These are phyloP conservation scores for Colletotrichum horii DNA, from an alignment of 2,329 filamentous ascomycete species.

Conservation along the genomic window DNA sequence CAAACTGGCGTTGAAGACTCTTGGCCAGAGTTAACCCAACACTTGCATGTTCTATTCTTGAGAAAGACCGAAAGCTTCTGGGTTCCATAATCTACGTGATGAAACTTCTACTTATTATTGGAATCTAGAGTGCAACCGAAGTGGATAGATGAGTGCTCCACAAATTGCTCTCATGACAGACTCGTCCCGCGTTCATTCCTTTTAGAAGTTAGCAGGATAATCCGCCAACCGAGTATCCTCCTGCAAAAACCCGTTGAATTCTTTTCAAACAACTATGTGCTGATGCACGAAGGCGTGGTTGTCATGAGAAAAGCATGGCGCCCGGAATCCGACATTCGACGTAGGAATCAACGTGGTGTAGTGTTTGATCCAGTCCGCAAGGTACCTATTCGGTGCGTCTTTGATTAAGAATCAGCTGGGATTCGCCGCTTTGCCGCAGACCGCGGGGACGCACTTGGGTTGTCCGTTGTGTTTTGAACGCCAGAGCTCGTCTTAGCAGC, in stretches of 20 bases:
- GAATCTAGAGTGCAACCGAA: not conserved
- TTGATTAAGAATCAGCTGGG: not conserved
- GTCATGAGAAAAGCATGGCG: not conserved
- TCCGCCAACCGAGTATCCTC: not conserved
- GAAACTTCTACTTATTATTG: not conserved
- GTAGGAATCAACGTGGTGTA: not conserved
- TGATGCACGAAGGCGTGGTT: not conserved
- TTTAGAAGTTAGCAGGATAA: too few species aligned
- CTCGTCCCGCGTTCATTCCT: too few species aligned
- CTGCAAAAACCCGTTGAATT: not conserved
- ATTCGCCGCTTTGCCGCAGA: not conserved
- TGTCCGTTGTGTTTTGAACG: not conserved
- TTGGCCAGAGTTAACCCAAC: not conserved
- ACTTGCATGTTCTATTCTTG: not conserved
- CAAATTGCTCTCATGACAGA: not conserved
- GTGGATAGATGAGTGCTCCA: not conserved
- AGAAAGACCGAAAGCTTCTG: not conserved
- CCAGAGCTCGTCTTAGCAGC: not conserved
- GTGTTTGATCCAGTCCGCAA: not conserved
- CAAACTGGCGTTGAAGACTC: not conserved
- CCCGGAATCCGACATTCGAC: not conserved
- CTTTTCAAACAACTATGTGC: not conserved
- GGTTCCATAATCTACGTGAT: not conserved
- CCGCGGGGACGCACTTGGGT: not conserved
- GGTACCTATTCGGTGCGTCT: not conserved